These are phyloP conservation scores for Acacia pycnantha DNA, from an alignment of 331 rosid species.

Conservation along the genomic window DNA sequence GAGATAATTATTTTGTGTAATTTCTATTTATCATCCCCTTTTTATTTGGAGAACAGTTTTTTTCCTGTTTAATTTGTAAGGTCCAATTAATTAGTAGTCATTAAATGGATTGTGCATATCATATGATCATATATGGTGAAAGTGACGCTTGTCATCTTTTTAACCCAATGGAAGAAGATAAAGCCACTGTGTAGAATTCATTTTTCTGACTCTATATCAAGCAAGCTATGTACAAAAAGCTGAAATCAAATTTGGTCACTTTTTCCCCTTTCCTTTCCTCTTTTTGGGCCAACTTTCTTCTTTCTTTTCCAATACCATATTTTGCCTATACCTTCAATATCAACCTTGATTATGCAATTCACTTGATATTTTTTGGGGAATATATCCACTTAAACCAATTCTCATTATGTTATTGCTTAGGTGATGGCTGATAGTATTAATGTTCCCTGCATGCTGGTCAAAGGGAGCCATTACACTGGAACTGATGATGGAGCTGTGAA, in stretches of 20 bases:
- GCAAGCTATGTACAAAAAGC: not conserved
- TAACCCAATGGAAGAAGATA: not conserved
- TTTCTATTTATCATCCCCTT: not conserved
- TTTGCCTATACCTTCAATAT: constrained; percentile 9
- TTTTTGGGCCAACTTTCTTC: not conserved
- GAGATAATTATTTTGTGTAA: not conserved
- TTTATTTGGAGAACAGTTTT: constrained; percentile 9
- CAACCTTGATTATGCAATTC: constrained; percentile 10
- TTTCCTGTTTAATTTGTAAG: constrained; percentile 1
- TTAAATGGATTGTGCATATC: not conserved
- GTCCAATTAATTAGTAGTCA: not conserved
- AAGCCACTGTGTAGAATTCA: not conserved
- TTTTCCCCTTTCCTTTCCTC: not conserved
- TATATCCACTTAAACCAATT: constrained; percentile 29
- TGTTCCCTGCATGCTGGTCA: constrained; percentile 94
- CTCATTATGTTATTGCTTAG: constrained; percentile 52
- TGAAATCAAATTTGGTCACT: constrained; percentile 4
- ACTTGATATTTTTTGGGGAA: not conserved
- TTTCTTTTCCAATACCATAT: not conserved
- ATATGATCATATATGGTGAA: constrained; percentile 5
- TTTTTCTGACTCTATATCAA: not conserved
- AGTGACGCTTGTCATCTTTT: constrained; percentile 7
- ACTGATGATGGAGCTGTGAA: constrained; percentile 97
- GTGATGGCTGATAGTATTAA: constrained; percentile 92
- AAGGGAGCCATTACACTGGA: constrained; percentile 99